Base-by-base conservation (phyloP, 768 basidiomycete species). In the Boletellus ananas region DNA sequence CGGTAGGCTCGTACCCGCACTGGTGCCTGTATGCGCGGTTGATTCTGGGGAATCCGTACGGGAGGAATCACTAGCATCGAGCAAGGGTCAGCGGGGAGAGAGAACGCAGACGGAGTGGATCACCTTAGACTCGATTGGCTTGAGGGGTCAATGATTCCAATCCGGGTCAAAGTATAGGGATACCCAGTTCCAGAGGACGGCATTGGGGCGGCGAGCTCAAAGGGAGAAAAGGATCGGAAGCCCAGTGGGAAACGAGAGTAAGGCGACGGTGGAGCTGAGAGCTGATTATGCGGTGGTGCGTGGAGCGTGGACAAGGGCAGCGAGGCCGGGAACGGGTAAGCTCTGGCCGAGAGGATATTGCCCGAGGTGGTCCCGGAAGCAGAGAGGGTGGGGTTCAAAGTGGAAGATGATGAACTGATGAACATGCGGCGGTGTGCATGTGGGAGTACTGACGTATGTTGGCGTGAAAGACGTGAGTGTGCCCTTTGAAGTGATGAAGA, bases 381-480 rank as follows among this genome's bases (percentile, higher is more conserved):
- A 39, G 42, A 37, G 47, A 38, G 4, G 14, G 46, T 56, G 51
- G 55, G 17, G 50, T 31, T 66, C 54, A 61, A 43, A 49, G 54
- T 10, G 42, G 44, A 40, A 50, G 54, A 56, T 53, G 64, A 52
- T 40, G 57, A 43, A 37, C 33, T 43, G 56, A 59, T 54, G 64
- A 50, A 57, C 64, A 66, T 64, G 64, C 52, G 64, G 64, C 51
- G 21, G 47, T 17, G 43, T 59, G 64, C 61, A 66, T 66, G 64
- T 63, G 55, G 50, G 50, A 50, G 52, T 47, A 29, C 34, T 38
- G 43, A 51, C 50, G 50, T 38, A 55, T 23, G 50, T 52, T 45
- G 53, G 50, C 53, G 63, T 64, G 56, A 65, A 56, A 45, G 53
- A 45, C 56, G 63, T 63, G 51, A 56, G 48, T 43, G 61, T 54